Evolutionary conservation across 768 basidiomycete genomes (phyloP).

Genomic region (Megacollybia marginata): DNA sequence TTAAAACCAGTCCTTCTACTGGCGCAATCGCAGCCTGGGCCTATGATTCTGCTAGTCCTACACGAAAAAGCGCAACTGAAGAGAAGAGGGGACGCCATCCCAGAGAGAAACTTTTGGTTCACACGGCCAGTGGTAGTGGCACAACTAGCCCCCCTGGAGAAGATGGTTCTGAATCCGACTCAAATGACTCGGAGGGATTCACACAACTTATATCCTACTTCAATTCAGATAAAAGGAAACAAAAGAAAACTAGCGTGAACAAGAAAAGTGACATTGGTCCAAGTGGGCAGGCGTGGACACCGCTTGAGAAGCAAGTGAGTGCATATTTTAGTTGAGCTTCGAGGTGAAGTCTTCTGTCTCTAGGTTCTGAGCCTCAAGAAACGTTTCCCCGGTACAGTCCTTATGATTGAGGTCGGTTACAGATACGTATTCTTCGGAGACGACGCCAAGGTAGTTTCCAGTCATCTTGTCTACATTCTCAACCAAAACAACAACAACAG

Average conservation of each 20-base stretch:
- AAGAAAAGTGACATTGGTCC: conserved; percentile 46
- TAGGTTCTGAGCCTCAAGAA: conserved; percentile 55
- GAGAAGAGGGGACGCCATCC: too few species aligned
- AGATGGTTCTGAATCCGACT: conserved; percentile 27
- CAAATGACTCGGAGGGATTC: conserved; percentile 41
- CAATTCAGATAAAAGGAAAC: conserved; percentile 7
- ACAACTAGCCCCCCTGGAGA: too few species aligned
- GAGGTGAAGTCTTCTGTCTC: too few species aligned
- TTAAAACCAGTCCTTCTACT: too few species aligned
- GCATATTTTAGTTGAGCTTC: background rate
- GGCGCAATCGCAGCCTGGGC: too few species aligned
- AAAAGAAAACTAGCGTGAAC: conserved; percentile 8
- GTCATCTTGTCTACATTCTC: conserved; percentile 1
- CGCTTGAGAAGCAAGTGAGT: conserved; percentile 63
- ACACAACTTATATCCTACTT: conserved; percentile 41
- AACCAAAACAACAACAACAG: conserved; percentile 27
- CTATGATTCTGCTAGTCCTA: too few species aligned
- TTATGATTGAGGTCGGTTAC: conserved; percentile 82
- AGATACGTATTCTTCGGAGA: conserved; percentile 80
- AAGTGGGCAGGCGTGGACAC: conserved; percentile 65
- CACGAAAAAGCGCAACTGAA: too few species aligned
- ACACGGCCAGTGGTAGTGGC: too few species aligned
- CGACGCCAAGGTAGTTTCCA: conserved; percentile 57
- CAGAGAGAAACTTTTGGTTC: too few species aligned
- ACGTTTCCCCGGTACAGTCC: conserved; percentile 55